Conservation (phyloP, 495 filamentous ascomycete species). For the Ascobolus immersus region DNA sequence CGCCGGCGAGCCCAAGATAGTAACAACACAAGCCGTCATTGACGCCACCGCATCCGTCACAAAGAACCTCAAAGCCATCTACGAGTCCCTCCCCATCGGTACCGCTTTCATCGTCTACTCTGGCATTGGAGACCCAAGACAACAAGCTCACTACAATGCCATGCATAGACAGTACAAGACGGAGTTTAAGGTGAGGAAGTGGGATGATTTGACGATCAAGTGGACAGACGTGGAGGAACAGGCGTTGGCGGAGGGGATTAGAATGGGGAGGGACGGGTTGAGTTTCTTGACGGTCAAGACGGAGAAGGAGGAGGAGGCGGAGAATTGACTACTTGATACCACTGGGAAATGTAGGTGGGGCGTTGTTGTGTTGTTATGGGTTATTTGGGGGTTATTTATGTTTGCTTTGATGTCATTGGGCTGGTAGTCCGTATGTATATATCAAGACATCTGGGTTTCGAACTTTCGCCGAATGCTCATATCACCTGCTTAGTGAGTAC, state of each 20-base stretch:
- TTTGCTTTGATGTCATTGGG: too few species aligned
- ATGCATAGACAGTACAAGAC: constrained; percentile 47
- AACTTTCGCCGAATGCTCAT: too few species aligned
- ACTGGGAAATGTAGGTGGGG: too few species aligned
- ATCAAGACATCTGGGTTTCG: too few species aligned
- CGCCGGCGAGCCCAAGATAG: constrained; percentile 5
- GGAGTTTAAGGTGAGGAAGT: constrained; percentile 57
- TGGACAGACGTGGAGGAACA: constrained; percentile 83
- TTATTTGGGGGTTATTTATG: too few species aligned
- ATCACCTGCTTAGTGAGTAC: too few species aligned
- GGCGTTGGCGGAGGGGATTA: constrained; percentile 42
- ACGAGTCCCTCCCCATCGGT: constrained; percentile 51
- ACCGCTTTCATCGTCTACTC: constrained; percentile 74
- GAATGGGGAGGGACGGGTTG: constrained; percentile 36
- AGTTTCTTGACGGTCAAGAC: constrained; percentile 63
- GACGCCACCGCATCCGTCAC: constrained; percentile 14
- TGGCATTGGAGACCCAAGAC: constrained; percentile 66
- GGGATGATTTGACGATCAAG: constrained; percentile 65
- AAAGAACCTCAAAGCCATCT: constrained; percentile 34
- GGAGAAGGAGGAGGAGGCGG: constrained; percentile 1
- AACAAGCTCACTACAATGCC: constrained; percentile 43
- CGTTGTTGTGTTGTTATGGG: too few species aligned
- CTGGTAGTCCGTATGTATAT: too few species aligned
- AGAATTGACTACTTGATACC: too few species aligned
- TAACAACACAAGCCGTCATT: constrained; percentile 11